Conservation (phyloP, 768 basidiomycete species). For the Clitopilus hobsonii region DNA sequence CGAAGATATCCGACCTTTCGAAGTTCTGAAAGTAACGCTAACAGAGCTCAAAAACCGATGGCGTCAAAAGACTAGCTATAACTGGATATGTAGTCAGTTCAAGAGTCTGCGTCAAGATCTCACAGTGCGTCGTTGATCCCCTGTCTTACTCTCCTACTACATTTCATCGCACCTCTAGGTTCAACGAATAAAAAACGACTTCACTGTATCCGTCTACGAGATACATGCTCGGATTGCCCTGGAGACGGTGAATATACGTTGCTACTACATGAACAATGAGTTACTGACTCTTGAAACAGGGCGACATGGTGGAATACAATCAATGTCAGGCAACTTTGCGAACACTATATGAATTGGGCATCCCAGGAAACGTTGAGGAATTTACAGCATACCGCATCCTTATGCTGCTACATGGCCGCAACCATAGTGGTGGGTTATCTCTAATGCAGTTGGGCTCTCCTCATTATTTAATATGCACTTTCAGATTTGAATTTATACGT, state of each 20-base stretch:
- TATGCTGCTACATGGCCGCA: slow-evolving; percentile 90
- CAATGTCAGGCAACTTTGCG: slow-evolving; percentile 92
- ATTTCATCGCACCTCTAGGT: slow-evolving; percentile 51
- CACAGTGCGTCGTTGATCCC: slow-evolving; percentile 60
- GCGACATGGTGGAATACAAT: slow-evolving; percentile 98
- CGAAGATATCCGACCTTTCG: slow-evolving; percentile 87
- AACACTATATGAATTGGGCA: slow-evolving; percentile 87
- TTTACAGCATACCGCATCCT: slow-evolving; percentile 97
- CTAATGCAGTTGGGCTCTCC: neutral
- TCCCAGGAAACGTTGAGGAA: slow-evolving; percentile 90
- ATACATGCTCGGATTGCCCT: slow-evolving; percentile 97
- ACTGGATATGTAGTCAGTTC: slow-evolving; percentile 97
- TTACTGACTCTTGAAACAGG: slow-evolving; percentile 38
- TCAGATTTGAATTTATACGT: slow-evolving; percentile 93
- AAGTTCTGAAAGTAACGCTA: slow-evolving; percentile 80
- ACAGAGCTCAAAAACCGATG: slow-evolving; percentile 84
- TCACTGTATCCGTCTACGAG: slow-evolving; percentile 96
- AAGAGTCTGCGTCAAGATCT: slow-evolving; percentile 97
- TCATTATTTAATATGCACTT: slow-evolving; percentile 2
- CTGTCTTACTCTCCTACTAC: slow-evolving; percentile 17
- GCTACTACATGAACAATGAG: slow-evolving; percentile 3
- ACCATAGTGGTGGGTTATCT: slow-evolving; percentile 75
- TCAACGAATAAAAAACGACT: slow-evolving; percentile 97
- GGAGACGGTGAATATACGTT: slow-evolving; percentile 57
- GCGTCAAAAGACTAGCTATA: slow-evolving; percentile 70